Percentiles rank a stretch among this genome's conserved stretches.
Conservation (phyloP, 345 rosid species). For the Dipteronia dyeriana region DNA sequence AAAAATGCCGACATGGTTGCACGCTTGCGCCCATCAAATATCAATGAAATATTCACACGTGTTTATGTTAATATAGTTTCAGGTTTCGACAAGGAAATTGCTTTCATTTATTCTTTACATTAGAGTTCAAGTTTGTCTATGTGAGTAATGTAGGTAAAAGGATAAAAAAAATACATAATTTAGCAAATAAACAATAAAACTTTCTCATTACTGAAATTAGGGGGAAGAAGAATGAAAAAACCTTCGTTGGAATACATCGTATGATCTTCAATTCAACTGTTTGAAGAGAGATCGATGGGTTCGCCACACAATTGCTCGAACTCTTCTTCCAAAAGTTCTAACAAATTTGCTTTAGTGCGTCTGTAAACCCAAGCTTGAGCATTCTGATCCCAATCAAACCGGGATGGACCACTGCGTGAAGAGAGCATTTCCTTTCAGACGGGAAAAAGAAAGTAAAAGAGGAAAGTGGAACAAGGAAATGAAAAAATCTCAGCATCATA, state of each 20-base stretch:
- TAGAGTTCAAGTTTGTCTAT: no score
- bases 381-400: constrained; percentile 82
- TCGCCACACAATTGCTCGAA: constrained; percentile 67
- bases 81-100: not conserved
- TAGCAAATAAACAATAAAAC: not conserved
- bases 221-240: not conserved
- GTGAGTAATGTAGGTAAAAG: not conserved
- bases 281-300: constrained; percentile 60
- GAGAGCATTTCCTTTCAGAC: constrained; percentile 8
- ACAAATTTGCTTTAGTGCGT: constrained; percentile 65
- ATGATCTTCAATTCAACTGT: constrained; percentile 2
- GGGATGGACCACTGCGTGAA: constrained; percentile 75
- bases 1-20: not conserved
- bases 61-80: not conserved
- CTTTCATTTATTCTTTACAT: not conserved
- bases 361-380: constrained; percentile 77
- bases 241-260: not conserved
- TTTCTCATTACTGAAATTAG: not conserved
- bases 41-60: not conserved
- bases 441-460: not conserved
- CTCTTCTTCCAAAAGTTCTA: constrained; percentile 65
- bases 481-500: not conserved
- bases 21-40: not conserved
- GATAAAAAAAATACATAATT: not conserved
- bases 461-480: not conserved